Percentiles rank a stretch among this genome's conserved stretches.
phyloP scores from a whole-genome alignment of 2,329 filamentous ascomycete genomes.

The Colletotrichum limetticola region DNA sequence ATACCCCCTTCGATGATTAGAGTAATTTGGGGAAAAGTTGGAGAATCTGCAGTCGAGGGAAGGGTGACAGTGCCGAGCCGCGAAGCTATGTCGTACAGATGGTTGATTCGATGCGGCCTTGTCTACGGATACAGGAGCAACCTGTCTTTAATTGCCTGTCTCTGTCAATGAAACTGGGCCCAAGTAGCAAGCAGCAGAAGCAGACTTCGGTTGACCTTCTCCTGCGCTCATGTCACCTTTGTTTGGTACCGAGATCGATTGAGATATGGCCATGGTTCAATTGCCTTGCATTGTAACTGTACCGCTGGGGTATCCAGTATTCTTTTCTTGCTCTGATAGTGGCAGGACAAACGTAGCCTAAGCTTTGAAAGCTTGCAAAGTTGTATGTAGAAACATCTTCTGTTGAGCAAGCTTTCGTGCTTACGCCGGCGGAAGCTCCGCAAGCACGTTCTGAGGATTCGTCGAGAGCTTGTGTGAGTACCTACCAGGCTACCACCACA shows the following conservation, averaged over 20 bases:
- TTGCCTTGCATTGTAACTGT: not conserved
- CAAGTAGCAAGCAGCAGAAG: not conserved
- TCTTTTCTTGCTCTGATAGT: not conserved
- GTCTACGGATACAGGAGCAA: conserved; percentile 5
- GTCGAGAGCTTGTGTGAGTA: not conserved
- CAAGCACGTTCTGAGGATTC: not conserved
- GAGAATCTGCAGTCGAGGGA: conserved; percentile 23
- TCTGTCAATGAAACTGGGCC: conserved; percentile 6
- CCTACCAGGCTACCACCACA: not conserved
- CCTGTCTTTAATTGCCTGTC: conserved; percentile 9
- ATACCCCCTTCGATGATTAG: conserved; percentile 4
- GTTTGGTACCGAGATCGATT: too few relatives aligned
- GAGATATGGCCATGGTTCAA: not conserved
- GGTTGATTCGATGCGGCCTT: conserved; percentile 11
- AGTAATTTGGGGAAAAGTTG: conserved; percentile 34
- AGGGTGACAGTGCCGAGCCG: conserved; percentile 26
- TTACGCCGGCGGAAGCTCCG: conserved; percentile 21
- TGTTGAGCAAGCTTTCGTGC: conserved; percentile 13
- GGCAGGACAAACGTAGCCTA: not conserved
- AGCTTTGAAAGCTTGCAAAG: conserved; percentile 3
- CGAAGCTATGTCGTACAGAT: conserved; percentile 28
- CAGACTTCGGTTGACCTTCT: not conserved
- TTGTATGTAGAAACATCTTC: not conserved
- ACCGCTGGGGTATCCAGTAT: not conserved
- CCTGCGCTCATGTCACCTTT: too few relatives aligned